phyloP scores from a whole-genome alignment of 1,284 basidiomycete species.

The Cystobasidium sp. region DNA sequence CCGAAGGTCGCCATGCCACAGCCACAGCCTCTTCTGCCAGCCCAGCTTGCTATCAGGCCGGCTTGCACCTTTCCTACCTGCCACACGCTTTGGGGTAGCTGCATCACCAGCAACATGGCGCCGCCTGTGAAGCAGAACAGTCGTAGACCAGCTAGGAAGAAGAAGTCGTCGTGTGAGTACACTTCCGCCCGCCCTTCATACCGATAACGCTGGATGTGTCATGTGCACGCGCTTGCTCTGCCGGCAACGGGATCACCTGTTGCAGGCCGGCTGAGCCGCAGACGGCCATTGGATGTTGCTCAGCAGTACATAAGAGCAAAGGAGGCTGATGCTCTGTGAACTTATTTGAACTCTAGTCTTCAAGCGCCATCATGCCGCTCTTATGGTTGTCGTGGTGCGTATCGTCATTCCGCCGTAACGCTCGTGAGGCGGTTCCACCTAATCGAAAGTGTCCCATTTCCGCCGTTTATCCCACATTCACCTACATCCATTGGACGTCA shows the following conservation, averaged over 20 bases:
- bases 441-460: background rate
- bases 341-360: slow-evolving; percentile 15
- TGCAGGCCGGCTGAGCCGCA: background rate
- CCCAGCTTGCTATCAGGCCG: background rate
- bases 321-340: background rate
- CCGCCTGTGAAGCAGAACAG: slow-evolving; percentile 15
- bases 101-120: background rate
- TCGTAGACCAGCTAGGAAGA: slow-evolving; percentile 2
- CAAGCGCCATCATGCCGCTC: slow-evolving; percentile 37
- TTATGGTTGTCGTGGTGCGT: slow-evolving; percentile 38
- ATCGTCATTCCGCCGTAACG: background rate
- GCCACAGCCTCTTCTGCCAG: background rate
- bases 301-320: background rate
- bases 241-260: background rate
- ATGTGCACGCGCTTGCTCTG: background rate
- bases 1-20: no score
- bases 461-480: background rate
- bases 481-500: no score
- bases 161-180: slow-evolving; percentile 2
- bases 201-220: background rate
- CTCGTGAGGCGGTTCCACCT: slow-evolving; percentile 10
- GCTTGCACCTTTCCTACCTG: background rate
- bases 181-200: background rate
- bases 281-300: background rate
- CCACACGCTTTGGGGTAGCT: background rate